Percentiles rank a stretch among this genome's conserved stretches.
Evolutionary conservation across 1,284 basidiomycete genomes (phyloP).

Genomic region (Calocybe gambosa): DNA sequence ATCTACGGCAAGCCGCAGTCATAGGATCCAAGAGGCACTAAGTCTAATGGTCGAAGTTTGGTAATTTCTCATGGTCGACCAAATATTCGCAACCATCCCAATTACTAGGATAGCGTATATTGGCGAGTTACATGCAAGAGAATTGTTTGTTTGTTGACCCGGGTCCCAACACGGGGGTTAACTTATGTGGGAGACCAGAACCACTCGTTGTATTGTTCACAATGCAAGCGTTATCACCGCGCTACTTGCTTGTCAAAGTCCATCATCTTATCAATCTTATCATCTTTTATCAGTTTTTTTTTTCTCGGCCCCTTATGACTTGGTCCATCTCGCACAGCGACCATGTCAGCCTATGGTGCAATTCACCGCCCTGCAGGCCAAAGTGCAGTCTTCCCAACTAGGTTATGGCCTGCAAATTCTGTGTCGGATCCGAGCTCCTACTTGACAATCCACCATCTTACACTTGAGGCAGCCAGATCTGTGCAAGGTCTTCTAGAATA

Average conservation of each 20-base stretch:
- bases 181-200: neutral
- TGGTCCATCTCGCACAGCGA: neutral
- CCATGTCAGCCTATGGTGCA: slow-evolving; percentile 20
- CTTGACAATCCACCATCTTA: slow-evolving; percentile 62
- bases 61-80: neutral
- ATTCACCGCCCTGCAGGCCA: slow-evolving; percentile 12
- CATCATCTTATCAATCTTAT: neutral
- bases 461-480: slow-evolving; percentile 36
- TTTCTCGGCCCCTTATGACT: neutral
- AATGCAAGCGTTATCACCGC: neutral
- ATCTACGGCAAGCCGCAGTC: slow-evolving; percentile 5
- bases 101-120: neutral
- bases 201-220: neutral
- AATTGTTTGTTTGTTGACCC: neutral
- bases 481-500: slow-evolving; percentile 51
- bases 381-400: slow-evolving; percentile 19
- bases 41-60: neutral
- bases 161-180: neutral
- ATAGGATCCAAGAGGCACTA: neutral
- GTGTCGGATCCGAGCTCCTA: slow-evolving; percentile 15
- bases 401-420: slow-evolving; percentile 20
- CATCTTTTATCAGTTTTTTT: neutral
- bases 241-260: neutral
- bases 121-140: too few species aligned
- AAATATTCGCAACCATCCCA: neutral